phyloP scores from a whole-genome alignment of 2,329 filamentous ascomycete genomes.

The Colletotrichum musae region DNA sequence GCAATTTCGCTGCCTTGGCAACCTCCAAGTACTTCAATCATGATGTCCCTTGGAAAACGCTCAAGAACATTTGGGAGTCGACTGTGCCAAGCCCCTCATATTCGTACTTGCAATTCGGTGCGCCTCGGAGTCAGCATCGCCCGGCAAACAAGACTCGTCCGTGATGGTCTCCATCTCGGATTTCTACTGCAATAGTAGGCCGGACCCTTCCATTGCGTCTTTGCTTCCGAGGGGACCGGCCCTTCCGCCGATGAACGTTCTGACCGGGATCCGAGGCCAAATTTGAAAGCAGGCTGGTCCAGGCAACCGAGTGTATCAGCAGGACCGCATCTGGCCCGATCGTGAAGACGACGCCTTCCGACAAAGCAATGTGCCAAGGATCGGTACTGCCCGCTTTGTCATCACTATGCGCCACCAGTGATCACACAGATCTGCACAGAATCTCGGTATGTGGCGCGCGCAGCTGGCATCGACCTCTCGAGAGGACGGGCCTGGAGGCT shows the following conservation, averaged over 20 bases:
- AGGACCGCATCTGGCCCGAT: slow-evolving; percentile 40
- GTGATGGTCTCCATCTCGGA: neutral
- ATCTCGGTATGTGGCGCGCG: slow-evolving; percentile 46
- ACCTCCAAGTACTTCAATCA: neutral
- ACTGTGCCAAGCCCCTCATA: neutral
- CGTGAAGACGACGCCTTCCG: neutral
- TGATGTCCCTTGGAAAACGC: neutral
- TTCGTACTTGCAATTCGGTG: neutral
- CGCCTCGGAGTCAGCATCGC: neutral
- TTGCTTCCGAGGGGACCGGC: neutral
- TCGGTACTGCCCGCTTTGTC: slow-evolving; percentile 44
- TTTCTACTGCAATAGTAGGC: neutral
- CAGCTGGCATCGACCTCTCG: slow-evolving; percentile 47
- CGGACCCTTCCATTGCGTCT: neutral
- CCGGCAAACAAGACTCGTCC: too few relatives aligned
- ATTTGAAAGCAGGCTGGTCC: slow-evolving; percentile 50
- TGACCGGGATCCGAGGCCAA: slow-evolving; percentile 47
- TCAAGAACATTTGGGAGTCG: neutral
- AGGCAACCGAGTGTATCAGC: slow-evolving; percentile 48
- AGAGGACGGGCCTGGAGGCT: slow-evolving; percentile 25
- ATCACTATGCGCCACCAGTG: slow-evolving; percentile 43
- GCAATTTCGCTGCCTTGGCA: neutral
- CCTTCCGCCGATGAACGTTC: slow-evolving; percentile 37
- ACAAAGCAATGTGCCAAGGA: slow-evolving; percentile 28
- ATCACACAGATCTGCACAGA: slow-evolving; percentile 45